Percentiles rank a stretch among this genome's conserved stretches.
Evolutionary conservation across 2,329 filamentous ascomycete genomes (phyloP).

Genomic region (Ilyonectria mors-panacis): DNA sequence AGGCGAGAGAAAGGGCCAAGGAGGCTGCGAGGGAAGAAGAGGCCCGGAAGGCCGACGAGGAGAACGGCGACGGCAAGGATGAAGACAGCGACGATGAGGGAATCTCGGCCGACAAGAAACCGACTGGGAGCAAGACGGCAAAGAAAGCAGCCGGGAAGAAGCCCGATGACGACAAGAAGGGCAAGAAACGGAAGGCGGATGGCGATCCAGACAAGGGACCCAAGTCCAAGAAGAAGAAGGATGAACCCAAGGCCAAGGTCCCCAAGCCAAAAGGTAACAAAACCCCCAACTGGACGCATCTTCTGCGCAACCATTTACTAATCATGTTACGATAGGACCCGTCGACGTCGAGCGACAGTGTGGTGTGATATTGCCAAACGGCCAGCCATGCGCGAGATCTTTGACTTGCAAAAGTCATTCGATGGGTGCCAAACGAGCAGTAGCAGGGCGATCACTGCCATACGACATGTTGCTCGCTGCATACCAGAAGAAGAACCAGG

Average conservation of each 20-base stretch:
- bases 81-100: conserved; percentile 64
- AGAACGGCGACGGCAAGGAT: conserved; percentile 64
- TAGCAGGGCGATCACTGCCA: conserved; percentile 87
- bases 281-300: too few species aligned
- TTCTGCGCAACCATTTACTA: conserved; percentile 27
- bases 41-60: conserved; percentile 65
- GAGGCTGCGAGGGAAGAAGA: conserved; percentile 73
- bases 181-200: conserved; percentile 85
- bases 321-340: conserved; percentile 67
- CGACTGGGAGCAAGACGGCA: conserved; percentile 57
- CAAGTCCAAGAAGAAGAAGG: conserved; percentile 95
- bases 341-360: conserved; percentile 96
- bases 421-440: conserved; percentile 94
- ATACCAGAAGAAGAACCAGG: conserved; percentile 98
- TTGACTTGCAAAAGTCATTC: conserved; percentile 94
- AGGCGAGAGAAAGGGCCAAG: conserved; percentile 77
- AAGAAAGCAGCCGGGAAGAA: conserved; percentile 81
- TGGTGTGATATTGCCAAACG: conserved; percentile 88
- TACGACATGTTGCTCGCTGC: conserved; percentile 93
- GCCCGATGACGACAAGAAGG: conserved; percentile 75
- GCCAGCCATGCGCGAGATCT: conserved; percentile 88
- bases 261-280: conserved; percentile 83
- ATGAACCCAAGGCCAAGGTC: conserved; percentile 86
- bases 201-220: conserved; percentile 84
- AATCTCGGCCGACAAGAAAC: conserved; percentile 59